These are phyloP conservation scores for Xylaria sp. DNA, from an alignment of 2,329 filamentous ascomycete species.

Conservation along the genomic window DNA sequence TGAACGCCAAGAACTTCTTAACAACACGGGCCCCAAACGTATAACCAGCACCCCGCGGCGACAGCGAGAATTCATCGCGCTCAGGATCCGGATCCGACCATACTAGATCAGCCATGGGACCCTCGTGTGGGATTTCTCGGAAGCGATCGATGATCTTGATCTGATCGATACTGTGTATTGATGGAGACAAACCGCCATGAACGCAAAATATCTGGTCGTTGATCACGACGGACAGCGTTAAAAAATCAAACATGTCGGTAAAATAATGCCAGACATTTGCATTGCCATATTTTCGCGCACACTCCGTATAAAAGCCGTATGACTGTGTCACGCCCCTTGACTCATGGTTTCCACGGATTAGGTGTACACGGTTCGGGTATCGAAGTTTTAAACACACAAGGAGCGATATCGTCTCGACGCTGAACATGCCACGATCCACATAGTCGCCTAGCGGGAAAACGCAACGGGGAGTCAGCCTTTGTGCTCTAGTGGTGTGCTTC, in stretches of 20 bases:
- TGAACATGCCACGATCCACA: constrained; percentile 97
- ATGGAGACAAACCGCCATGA: constrained; percentile 87
- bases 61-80: constrained; percentile 94
- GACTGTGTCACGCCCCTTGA: constrained; percentile 97
- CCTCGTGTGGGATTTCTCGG: constrained; percentile 97
- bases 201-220: constrained; percentile 99
- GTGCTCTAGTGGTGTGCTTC: not conserved
- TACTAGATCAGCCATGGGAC: constrained; percentile 98
- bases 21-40: constrained; percentile 98
- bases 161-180: constrained; percentile 98
- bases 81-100: constrained; percentile 99
- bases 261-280: constrained; percentile 99
- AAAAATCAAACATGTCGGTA: constrained; percentile 99
- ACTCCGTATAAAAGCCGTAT: constrained; percentile 99
- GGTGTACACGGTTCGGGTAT: constrained; percentile 93
- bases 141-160: constrained; percentile 99
- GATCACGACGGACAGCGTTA: constrained; percentile 96
- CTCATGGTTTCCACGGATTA: constrained; percentile 98
- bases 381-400: constrained; percentile 97
- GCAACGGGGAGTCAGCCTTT: constrained; percentile 23
- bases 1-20: constrained; percentile 97
- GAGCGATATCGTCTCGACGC: constrained; percentile 97
- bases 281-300: constrained; percentile 97
- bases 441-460: constrained; percentile 77
- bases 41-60: constrained; percentile 92